Evolutionary conservation across 108 stramenopile genomes (phyloP).

Genomic region (Craspedostauros australis): DNA sequence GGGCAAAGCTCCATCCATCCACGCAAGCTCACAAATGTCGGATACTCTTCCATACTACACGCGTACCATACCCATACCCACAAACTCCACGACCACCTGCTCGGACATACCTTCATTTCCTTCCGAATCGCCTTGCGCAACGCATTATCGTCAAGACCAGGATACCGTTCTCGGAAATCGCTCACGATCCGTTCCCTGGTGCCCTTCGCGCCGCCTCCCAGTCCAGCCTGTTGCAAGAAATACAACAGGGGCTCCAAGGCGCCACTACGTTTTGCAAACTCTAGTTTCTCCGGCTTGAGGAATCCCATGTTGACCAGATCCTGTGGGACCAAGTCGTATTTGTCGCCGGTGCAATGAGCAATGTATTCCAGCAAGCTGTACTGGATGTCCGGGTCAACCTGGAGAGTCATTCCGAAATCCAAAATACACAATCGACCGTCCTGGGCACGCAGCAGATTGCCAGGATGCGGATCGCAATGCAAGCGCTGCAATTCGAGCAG

Average conservation of each 20-base stretch:
- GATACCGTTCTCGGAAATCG: constrained; percentile 22
- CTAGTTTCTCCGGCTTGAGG: constrained; percentile 45
- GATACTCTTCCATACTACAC: no score
- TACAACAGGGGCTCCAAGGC: constrained; percentile 47
- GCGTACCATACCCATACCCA: no score
- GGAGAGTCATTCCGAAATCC: constrained; percentile 60
- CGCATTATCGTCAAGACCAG: constrained; percentile 25
- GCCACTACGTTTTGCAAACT: constrained; percentile 41
- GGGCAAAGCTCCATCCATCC: no score
- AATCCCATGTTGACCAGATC: constrained; percentile 74
- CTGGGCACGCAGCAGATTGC: constrained; percentile 64
- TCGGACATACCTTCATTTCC: constrained; percentile 34
- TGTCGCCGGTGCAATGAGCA: constrained; percentile 66
- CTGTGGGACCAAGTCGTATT: constrained; percentile 64
- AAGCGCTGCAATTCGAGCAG: constrained; percentile 32
- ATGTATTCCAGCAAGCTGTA: constrained; percentile 73
- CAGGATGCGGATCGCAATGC: constrained; percentile 45
- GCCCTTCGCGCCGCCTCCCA: constrained; percentile 49
- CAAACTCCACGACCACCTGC: background rate
- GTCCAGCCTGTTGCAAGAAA: constrained; percentile 37
- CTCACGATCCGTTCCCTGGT: constrained; percentile 38
- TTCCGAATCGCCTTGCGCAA: constrained; percentile 18
- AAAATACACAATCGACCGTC: constrained; percentile 78
- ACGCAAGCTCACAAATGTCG: no score
- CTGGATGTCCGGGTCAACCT: constrained; percentile 53